Evolutionary conservation across 306 rosid species (phyloP).

Genomic region (Nissolia schottii): DNA sequence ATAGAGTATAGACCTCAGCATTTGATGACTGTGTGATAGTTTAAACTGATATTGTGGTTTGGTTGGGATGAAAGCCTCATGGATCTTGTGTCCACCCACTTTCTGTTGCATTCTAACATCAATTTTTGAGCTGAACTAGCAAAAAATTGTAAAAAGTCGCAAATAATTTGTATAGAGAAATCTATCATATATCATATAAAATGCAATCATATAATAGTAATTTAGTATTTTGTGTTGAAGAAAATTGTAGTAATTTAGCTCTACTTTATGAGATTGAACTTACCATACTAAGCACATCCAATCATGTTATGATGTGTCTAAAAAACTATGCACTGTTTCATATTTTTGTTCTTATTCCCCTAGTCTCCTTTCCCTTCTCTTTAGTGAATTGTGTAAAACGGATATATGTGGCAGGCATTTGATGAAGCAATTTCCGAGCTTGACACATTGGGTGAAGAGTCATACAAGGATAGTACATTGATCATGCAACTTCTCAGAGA

Average conservation of each 20-base stretch:
- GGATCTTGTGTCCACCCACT: neutral
- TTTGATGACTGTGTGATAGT: neutral
- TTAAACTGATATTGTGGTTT: neutral
- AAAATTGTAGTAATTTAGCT: neutral
- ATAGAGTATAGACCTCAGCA: neutral
- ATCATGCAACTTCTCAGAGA: slow-evolving; percentile 97
- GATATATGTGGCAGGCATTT: slow-evolving; percentile 56
- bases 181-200: neutral
- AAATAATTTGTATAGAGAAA: neutral
- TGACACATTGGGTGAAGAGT: slow-evolving; percentile 91
- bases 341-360: neutral
- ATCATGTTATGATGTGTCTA: neutral
- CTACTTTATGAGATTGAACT: neutral
- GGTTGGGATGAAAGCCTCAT: neutral
- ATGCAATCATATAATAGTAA: neutral
- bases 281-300: neutral
- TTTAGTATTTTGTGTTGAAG: neutral
- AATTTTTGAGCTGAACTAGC: neutral
- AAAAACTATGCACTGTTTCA: neutral
- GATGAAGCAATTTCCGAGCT: slow-evolving; percentile 95
- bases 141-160: neutral
- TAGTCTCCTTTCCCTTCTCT: neutral
- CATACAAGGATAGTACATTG: slow-evolving; percentile 95
- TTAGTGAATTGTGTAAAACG: neutral
- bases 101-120: neutral